These are phyloP conservation scores for Verticillium albo-atrum DNA, from an alignment of 2,329 filamentous ascomycete genomes.

Conservation along the genomic window DNA sequence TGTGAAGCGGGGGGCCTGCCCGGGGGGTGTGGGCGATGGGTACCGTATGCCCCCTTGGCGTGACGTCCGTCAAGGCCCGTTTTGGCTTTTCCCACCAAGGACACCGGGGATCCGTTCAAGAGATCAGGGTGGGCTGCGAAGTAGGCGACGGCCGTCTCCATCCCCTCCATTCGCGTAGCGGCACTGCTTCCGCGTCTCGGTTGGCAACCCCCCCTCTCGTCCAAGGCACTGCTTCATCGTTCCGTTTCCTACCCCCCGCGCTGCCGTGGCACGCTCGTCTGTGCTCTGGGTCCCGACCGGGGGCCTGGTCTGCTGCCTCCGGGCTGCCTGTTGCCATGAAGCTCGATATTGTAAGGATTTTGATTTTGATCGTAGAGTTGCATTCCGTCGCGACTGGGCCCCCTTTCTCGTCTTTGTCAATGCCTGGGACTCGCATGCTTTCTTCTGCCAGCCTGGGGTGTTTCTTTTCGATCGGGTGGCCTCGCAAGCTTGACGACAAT, in stretches of 20 bases:
- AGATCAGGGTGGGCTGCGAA: background rate
- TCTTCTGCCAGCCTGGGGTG: background rate
- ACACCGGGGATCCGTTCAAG: background rate
- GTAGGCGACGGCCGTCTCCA: background rate
- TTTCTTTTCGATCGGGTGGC: background rate
- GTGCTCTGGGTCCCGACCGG: background rate
- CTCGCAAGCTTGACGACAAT: background rate
- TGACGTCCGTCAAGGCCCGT: background rate
- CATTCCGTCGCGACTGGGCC: background rate
- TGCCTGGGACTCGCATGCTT: background rate
- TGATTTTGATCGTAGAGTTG: background rate
- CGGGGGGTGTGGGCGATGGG: background rate
- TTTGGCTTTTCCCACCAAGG: background rate
- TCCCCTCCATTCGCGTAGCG: background rate
- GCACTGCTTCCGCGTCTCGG: background rate
- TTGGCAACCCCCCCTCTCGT: background rate
- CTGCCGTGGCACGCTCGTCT: background rate
- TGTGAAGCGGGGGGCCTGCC: background rate
- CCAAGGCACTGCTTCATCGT: background rate
- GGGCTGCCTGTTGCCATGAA: background rate
- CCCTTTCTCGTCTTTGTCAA: background rate
- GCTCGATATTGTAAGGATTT: background rate
- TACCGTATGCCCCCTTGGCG: background rate
- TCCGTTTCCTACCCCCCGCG: background rate
- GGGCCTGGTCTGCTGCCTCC: background rate